phyloP scores from a whole-genome alignment of 2,329 filamentous ascomycete species.

The Pseudocercospora pini-densiflorae region DNA sequence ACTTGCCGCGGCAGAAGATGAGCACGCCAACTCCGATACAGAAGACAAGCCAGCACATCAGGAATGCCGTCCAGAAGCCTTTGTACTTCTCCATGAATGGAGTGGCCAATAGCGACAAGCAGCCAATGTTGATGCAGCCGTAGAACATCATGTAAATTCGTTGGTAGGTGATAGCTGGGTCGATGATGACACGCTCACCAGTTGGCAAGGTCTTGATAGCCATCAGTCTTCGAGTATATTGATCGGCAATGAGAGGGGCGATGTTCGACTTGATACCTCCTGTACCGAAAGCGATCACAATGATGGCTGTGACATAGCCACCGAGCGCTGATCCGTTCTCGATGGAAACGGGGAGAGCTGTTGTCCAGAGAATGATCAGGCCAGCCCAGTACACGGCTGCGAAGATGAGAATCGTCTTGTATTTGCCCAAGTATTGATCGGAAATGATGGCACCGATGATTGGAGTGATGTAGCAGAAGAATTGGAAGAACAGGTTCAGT shows the following conservation, averaged over 20 bases:
- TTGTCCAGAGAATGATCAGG: constrained; percentile 68
- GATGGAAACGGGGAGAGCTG: constrained; percentile 68
- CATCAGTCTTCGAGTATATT: constrained; percentile 48
- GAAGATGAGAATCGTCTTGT: constrained; percentile 71
- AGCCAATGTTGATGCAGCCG: constrained; percentile 73
- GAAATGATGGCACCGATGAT: constrained; percentile 58
- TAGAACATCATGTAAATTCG: constrained; percentile 69
- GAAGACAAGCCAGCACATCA: constrained; percentile 67
- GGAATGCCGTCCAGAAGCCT: constrained; percentile 69
- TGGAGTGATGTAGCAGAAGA: constrained; percentile 55
- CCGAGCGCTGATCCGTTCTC: constrained; percentile 63
- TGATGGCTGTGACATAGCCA: constrained; percentile 66
- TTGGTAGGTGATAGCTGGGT: constrained; percentile 53
- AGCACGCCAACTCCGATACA: constrained; percentile 63
- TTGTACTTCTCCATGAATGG: constrained; percentile 69
- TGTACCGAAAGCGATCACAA: constrained; percentile 75
- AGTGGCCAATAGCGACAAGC: constrained; percentile 68
- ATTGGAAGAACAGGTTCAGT: constrained; percentile 54
- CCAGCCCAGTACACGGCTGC: constrained; percentile 67
- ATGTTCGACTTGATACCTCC: constrained; percentile 85
- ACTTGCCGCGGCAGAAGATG: constrained; percentile 41
- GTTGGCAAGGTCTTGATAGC: constrained; percentile 44
- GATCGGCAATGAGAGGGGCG: constrained; percentile 54
- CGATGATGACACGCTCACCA: constrained; percentile 53
- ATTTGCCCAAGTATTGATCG: constrained; percentile 72